These are phyloP conservation scores for Corymbia maculata DNA, from an alignment of 345 rosid genomes.

Conservation along the genomic window DNA sequence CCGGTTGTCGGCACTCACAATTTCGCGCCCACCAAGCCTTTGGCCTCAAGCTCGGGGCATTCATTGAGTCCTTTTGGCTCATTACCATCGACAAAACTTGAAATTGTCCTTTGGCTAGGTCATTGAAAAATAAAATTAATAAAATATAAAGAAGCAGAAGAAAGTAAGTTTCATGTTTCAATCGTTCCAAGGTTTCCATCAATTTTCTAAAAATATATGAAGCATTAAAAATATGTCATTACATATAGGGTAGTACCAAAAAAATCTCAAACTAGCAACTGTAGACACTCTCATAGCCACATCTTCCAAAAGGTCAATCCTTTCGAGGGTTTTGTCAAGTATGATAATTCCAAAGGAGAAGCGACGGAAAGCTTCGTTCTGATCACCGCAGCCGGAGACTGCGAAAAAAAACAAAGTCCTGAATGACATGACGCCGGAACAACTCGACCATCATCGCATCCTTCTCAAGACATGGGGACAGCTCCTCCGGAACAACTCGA, in stretches of 20 bases:
- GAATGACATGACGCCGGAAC: background rate
- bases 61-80: background rate
- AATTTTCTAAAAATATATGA: background rate
- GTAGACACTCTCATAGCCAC: background rate
- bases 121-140: background rate
- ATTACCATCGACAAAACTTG: background rate
- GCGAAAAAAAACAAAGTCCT: background rate
- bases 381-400: background rate
- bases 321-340: background rate
- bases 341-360: background rate
- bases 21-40: background rate
- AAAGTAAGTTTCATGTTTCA: background rate
- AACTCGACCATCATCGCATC: background rate
- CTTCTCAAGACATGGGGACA: background rate
- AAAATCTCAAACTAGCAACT: background rate
- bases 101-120: background rate
- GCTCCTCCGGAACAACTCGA: background rate
- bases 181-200: background rate
- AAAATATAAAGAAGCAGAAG: background rate
- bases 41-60: background rate
- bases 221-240: background rate
- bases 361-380: background rate
- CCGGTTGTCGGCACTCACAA: rapidly evolving
- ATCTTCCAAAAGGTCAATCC: background rate
- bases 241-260: background rate